These are phyloP conservation scores for Fomitopsis schrenkii DNA, from an alignment of 1,284 basidiomycete species.

Conservation along the genomic window DNA sequence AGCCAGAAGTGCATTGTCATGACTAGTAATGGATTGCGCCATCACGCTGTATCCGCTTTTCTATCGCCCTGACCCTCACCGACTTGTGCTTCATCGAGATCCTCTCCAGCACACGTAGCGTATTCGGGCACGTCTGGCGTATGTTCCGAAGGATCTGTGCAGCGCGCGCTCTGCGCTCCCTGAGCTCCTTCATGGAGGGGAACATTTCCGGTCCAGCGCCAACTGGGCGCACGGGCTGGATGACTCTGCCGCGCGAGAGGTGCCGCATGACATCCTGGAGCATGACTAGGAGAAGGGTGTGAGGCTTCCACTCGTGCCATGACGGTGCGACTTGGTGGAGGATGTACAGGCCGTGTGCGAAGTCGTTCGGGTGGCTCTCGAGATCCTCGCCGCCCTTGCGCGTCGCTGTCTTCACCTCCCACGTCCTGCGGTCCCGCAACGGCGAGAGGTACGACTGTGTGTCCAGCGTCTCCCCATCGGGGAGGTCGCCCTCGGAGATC, in stretches of 20 bases:
- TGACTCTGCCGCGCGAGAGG: slow-evolving; percentile 46
- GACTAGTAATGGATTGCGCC: not conserved
- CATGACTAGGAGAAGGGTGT: slow-evolving; percentile 42
- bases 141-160: slow-evolving; percentile 39
- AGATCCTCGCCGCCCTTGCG: slow-evolving; percentile 13
- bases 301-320: slow-evolving; percentile 66
- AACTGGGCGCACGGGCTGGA: slow-evolving; percentile 36
- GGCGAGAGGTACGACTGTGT: slow-evolving; percentile 29
- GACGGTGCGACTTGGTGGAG: slow-evolving; percentile 59
- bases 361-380: slow-evolving; percentile 25
- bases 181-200: slow-evolving; percentile 22
- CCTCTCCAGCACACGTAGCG: slow-evolving; percentile 38
- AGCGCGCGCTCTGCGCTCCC: slow-evolving; percentile 30
- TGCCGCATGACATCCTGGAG: slow-evolving; percentile 42
- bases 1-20: slow-evolving; percentile 1
- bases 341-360: slow-evolving; percentile 55
- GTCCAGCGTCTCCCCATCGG: slow-evolving; percentile 2
- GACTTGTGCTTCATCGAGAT: slow-evolving; percentile 23
- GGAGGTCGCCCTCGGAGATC: not conserved
- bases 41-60: slow-evolving; percentile 8
- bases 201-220: slow-evolving; percentile 15
- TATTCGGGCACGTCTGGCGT: slow-evolving; percentile 43
- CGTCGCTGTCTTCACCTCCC: slow-evolving; percentile 16
- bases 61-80: slow-evolving; percentile 4
- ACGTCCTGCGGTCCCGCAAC: slow-evolving; percentile 22